These are phyloP conservation scores for Elaeagnus macrophylla DNA, from an alignment of 306 rosid genomes.

Conservation along the genomic window DNA sequence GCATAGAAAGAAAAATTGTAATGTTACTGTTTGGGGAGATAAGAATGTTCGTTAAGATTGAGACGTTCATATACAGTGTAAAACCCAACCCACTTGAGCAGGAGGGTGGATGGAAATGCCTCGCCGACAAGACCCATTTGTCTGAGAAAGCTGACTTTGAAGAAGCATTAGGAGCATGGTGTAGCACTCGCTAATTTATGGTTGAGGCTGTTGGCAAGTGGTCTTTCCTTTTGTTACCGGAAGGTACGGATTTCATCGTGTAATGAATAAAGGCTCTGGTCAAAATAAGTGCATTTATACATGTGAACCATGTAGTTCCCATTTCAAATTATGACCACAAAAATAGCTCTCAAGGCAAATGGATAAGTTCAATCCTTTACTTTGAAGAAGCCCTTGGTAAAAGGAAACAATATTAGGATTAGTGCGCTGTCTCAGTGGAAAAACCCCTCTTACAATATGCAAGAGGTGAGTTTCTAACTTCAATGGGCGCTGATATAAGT, in stretches of 20 bases:
- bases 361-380: background rate
- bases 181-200: conserved; percentile 15
- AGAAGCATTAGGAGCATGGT: background rate
- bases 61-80: no score
- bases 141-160: background rate
- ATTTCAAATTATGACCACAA: background rate
- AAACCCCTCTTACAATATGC: no score
- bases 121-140: conserved; percentile 6
- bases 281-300: background rate
- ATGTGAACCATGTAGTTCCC: no score
- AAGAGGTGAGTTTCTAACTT: no score
- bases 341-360: background rate
- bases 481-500: no score
- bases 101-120: background rate
- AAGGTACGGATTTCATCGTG: no score
- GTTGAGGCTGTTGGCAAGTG: conserved; percentile 11
- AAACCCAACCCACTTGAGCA: background rate
- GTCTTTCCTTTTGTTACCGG: conserved; percentile 15
- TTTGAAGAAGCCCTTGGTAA: no score
- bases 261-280: background rate
- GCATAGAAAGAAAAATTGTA: no score
- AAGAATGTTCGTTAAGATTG: no score
- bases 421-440: no score
- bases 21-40: no score
- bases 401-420: no score